A percentile compares a stretch with the other conserved stretches of the same genome.
phyloP scores from a whole-genome alignment of 179 eudicot species.

The Corrigiola litoralis region DNA sequence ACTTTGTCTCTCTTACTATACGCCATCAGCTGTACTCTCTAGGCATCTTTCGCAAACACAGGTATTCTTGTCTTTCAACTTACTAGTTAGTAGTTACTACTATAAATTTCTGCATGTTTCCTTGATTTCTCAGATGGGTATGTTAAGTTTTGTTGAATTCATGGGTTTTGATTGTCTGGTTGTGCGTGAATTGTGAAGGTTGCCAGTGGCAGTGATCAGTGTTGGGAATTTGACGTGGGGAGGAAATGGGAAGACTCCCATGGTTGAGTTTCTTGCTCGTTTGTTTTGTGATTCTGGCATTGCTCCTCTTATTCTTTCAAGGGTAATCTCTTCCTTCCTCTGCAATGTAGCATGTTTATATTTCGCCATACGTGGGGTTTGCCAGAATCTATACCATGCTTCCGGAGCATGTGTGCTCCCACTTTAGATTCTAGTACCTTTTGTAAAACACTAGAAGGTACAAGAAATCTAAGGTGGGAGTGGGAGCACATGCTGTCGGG shows the following conservation, averaged over 20 bases:
- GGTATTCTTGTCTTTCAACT: conserved; percentile 29
- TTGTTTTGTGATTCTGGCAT: conserved; percentile 57
- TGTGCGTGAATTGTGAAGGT: conserved; percentile 31
- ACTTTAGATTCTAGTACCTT: no score
- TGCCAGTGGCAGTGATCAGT: conserved; percentile 82
- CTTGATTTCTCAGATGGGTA: neutral
- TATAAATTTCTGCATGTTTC: neutral
- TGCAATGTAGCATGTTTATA: neutral
- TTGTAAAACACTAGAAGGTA: no score
- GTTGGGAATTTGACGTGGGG: conserved; percentile 97
- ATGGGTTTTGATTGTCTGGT: conserved; percentile 10
- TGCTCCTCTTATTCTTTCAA: conserved; percentile 82
- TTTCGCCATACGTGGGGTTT: no score
- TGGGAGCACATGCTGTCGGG: no score
- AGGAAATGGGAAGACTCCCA: conserved; percentile 98
- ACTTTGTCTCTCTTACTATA: conserved; percentile 40
- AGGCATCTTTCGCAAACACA: conserved; percentile 35
- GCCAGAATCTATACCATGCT: no score
- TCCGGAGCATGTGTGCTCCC: no score
- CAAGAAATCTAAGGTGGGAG: no score
- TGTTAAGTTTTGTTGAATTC: neutral
- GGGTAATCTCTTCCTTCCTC: conserved; percentile 36
- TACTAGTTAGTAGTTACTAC: neutral
- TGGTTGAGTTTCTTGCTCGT: conserved; percentile 70
- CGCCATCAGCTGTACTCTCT: conserved; percentile 50